Evolutionary conservation across 768 basidiomycete genomes (phyloP), one percentile per base, ranked within the genome.

Genomic region (Lentinula raphanica): DNA sequence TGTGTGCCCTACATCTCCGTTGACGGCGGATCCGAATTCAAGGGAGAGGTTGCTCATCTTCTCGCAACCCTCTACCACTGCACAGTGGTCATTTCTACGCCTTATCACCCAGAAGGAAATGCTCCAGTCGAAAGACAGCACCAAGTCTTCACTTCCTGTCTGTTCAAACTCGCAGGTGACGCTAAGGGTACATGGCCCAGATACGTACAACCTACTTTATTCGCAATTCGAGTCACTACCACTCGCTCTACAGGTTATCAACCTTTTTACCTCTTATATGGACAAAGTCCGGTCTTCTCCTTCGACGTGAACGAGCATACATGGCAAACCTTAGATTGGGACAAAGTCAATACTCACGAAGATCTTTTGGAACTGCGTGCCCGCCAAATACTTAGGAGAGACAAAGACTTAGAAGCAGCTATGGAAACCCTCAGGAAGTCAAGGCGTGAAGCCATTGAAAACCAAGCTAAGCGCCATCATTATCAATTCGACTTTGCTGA

Each of bases 21-120:
- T 11, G 73, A 74, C 40, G 65, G 64, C 17, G 71, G 74, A 0
- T 17, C 63, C 0, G 72, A 72, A 38, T 73, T 72, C 54, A 65
- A 65, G 40, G 68, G 64, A 0, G 65, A 66, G 1, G 65, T 66
- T 0, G 9, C 49, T 8, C 58, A 64, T 1, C 55, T 72, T 0
- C 40, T 71, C 1, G 56, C 60, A 27, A 45, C 49, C 1, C 63
- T 64, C 5, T 72, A 72, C 48, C 55, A 65, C 5, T 61, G 72
- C 27, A 44, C 42, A 0, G 62, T 68, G 12, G 63, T 75, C 19
- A 23, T 67, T 5, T 71, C 68, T 6, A n/a, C n/a, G n/a, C n/a
- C n/a, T n/a, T n/a, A n/a, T n/a, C n/a, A n/a, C n/a, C n/a, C n/a
- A n/a, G n/a, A 71, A 59, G 65, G 67, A 15, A 75, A 75, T 38